Base-by-base conservation (phyloP, 2,329 filamentous ascomycete genomes). In the Diaporthe sp. region DNA sequence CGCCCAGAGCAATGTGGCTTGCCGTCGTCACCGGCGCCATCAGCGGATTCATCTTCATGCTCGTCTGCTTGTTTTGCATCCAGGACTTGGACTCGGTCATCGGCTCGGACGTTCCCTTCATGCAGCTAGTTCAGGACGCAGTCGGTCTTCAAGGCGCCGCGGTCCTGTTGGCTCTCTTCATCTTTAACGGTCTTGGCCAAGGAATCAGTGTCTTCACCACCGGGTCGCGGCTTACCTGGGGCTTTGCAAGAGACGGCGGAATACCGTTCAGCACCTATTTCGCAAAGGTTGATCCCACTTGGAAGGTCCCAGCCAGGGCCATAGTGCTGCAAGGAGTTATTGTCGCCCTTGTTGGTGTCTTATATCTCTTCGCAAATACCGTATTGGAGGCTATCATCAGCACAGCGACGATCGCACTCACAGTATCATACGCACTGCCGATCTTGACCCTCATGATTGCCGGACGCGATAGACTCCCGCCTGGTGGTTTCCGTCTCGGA, bases 341-440 rank as follows among this genome's bases (percentile, higher is more conserved):
- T 28, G 53, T 75, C 6, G 73, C 68, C 13, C 73, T 75, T 13
- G 85, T 92, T 12, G 90, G 89, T n/a, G 78, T 91, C 3, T 84
- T 92, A 0, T 90, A 90, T 77, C 85, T 88, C 0, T 90, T 90
- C 74, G 85, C 89, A 59, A 85, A 85, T 65, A 89, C 88, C 0
- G 88, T 90, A 0, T 84, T 91, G 17, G 83, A 87, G 55, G 89
- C 89, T 22, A 87, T 90, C 65, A 82, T 90, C 28, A 88, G 87
- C 77, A 89, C 90, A 76, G 89, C 88, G 82, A 90, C 88, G 15
- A 90, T 90, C 73, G 88, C 88, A 1, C 83, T 90, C 1, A 90
- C 88, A 2, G 84, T 90, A 4, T 90, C 86, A 7, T 88, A 87
- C 79, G 85, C 81, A 7, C 81, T 90, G 80, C 89, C 89, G 5